Evolutionary conservation across 2,329 filamentous ascomycete genomes (phyloP).

Genomic region (Colletotrichum euphorbiae): DNA sequence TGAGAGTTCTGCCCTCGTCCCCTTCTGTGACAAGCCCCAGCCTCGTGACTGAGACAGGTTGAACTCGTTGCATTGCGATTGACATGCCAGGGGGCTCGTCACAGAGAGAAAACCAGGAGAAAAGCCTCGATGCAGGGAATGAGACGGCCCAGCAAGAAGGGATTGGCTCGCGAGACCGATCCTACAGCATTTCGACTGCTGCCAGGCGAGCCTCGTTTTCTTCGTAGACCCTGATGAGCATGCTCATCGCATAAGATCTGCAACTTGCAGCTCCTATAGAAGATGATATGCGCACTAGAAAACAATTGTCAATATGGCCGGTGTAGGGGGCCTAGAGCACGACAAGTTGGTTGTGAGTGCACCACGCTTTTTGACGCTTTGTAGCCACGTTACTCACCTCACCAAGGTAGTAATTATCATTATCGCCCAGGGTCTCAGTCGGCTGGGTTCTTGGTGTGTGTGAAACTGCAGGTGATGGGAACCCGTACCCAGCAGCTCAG

Average conservation of each 20-base stretch:
- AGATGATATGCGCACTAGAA: not conserved
- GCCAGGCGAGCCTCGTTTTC: conserved; percentile 19
- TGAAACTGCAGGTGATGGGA: conserved; percentile 21
- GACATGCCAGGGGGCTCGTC: not conserved
- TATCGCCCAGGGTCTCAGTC: not conserved
- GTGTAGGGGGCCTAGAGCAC: too few relatives aligned
- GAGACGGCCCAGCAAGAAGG: not conserved
- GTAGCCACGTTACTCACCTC: too few relatives aligned
- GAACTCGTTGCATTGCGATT: not conserved
- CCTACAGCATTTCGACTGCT: not conserved
- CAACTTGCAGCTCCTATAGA: conserved; percentile 1
- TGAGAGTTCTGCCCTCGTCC: not conserved
- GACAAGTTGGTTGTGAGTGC: too few relatives aligned
- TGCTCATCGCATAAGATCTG: conserved; percentile 18
- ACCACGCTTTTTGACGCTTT: too few relatives aligned
- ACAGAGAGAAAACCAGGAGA: conserved; percentile 1
- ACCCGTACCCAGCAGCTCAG: conserved; percentile 21
- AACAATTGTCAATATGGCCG: not conserved
- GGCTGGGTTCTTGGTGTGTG: not conserved
- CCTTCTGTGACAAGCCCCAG: conserved; percentile 5
- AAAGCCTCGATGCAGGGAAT: conserved; percentile 4
- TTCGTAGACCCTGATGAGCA: conserved; percentile 7
- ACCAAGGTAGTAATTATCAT: not conserved
- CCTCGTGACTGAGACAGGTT: not conserved
- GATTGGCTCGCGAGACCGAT: not conserved